Conservation (phyloP, 768 basidiomycete genomes). For the Serendipita sp. region DNA sequence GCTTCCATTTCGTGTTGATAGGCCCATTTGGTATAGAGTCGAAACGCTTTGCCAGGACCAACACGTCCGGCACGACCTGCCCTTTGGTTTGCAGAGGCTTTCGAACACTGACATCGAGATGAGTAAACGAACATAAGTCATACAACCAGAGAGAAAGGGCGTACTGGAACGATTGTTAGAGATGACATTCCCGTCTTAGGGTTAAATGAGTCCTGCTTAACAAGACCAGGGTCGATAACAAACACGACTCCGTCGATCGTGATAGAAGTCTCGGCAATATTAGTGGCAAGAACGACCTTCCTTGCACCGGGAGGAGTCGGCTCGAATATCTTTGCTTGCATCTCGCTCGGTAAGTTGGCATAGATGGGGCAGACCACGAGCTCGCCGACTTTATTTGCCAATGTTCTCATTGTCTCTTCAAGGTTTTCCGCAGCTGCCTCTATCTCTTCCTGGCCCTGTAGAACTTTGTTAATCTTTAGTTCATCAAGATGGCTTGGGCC, state of each 20-base stretch:
- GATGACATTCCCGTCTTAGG: slow-evolving; percentile 98
- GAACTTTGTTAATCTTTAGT: no score
- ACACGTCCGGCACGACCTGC: slow-evolving; percentile 96
- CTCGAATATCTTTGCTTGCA: slow-evolving; percentile 99
- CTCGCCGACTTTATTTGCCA: slow-evolving; percentile 92
- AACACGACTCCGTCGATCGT: slow-evolving; percentile 99
- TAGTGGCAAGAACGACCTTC: slow-evolving; percentile 95
- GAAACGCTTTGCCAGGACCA: slow-evolving; percentile 93
- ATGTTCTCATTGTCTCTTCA: slow-evolving; percentile 82
- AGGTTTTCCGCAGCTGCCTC: slow-evolving; percentile 94
- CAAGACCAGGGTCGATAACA: slow-evolving; percentile 97
- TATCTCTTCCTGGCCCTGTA: slow-evolving; percentile 94
- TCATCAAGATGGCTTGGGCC: slow-evolving; percentile 14
- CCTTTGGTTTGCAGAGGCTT: slow-evolving; percentile 92
- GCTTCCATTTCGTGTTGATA: slow-evolving; percentile 90
- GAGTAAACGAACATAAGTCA: background rate
- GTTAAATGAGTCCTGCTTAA: slow-evolving; percentile 98
- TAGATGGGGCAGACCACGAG: slow-evolving; percentile 95
- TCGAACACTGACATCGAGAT: slow-evolving; percentile 52
- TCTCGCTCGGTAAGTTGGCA: slow-evolving; percentile 95
- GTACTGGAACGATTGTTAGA: slow-evolving; percentile 81
- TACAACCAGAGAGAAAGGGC: slow-evolving; percentile 17
- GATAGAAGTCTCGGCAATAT: slow-evolving; percentile 99
- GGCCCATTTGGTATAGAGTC: slow-evolving; percentile 98
- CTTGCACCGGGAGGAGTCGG: slow-evolving; percentile 92